Conservation (phyloP, 306 rosid genomes). For the Potentilla sterilis region DNA sequence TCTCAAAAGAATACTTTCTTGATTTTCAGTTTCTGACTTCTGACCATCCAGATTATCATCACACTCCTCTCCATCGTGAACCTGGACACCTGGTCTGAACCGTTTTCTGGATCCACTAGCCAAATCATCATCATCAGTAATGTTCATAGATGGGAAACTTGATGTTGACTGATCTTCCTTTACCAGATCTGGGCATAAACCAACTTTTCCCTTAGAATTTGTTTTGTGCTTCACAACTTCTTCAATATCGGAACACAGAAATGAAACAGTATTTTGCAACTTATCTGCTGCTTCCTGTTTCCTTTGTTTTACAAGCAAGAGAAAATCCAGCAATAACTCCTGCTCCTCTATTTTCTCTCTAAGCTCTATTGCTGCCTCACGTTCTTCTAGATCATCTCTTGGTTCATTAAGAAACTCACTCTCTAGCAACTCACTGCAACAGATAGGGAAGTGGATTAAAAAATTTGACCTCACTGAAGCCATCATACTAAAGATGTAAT, state of each 20-base stretch:
- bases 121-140: constrained; percentile 54
- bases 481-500: neutral
- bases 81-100: constrained; percentile 47
- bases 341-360: constrained; percentile 77
- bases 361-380: constrained; percentile 85
- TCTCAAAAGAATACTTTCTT: constrained; percentile 50
- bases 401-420: constrained; percentile 82
- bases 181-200: constrained; percentile 42
- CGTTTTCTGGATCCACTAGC: constrained; percentile 75
- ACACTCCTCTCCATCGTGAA: constrained; percentile 45
- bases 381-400: constrained; percentile 74
- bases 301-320: constrained; percentile 69
- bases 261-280: constrained; percentile 77
- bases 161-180: constrained; percentile 51
- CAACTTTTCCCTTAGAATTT: constrained; percentile 49
- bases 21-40: constrained; percentile 33
- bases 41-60: constrained; percentile 57
- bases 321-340: constrained; percentile 83
- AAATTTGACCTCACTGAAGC: constrained; percentile 10
- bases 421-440: constrained; percentile 75
- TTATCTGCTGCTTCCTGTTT: constrained; percentile 77
- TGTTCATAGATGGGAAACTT: constrained; percentile 53
- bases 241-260: constrained; percentile 74
- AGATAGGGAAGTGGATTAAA: constrained; percentile 27
- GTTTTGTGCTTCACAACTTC: constrained; percentile 75